Conservation (phyloP, 345 rosid genomes). For the Hypericum androsaemum region DNA sequence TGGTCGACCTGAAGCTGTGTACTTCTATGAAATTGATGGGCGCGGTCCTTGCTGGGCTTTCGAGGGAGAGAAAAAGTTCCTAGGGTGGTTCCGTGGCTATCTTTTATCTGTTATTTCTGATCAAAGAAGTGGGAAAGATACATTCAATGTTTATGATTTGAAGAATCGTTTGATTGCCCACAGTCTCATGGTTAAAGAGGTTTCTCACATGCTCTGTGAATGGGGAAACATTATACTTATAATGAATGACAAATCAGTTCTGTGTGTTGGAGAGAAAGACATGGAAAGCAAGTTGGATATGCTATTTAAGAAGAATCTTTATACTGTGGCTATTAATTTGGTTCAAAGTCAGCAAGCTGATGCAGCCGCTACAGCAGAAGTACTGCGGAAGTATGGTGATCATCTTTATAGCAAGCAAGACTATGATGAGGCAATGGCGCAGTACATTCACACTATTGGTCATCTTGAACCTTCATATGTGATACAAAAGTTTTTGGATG, state of each 20-base stretch:
- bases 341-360: constrained; percentile 98
- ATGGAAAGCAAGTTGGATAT: constrained; percentile 99
- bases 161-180: constrained; percentile 87
- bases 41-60: constrained; percentile 99
- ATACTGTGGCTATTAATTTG: constrained; percentile 89
- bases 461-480: constrained; percentile 98
- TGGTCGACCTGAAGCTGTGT: constrained; percentile 95
- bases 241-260: constrained; percentile 52
- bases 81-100: constrained; percentile 97
- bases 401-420: constrained; percentile 93
- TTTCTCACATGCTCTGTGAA: constrained; percentile 91
- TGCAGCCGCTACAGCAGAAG: constrained; percentile 99
- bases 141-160: constrained; percentile 81
- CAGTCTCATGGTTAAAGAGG: constrained; percentile 68
- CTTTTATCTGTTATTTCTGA: constrained; percentile 82
- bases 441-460: constrained; percentile 86
- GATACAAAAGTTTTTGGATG: constrained; percentile 96
- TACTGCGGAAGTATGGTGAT: constrained; percentile 91
- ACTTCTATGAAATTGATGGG: constrained; percentile 92
- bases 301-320: constrained; percentile 94
- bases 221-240: constrained; percentile 92
- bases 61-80: constrained; percentile 86
- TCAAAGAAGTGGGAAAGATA: constrained; percentile 61
- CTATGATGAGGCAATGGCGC: constrained; percentile 92
- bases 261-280: constrained; percentile 92